Evolutionary conservation across 768 basidiomycete genomes (phyloP), one percentile per base, ranked within the genome.

Genomic region (Rubroboletus satanas): DNA sequence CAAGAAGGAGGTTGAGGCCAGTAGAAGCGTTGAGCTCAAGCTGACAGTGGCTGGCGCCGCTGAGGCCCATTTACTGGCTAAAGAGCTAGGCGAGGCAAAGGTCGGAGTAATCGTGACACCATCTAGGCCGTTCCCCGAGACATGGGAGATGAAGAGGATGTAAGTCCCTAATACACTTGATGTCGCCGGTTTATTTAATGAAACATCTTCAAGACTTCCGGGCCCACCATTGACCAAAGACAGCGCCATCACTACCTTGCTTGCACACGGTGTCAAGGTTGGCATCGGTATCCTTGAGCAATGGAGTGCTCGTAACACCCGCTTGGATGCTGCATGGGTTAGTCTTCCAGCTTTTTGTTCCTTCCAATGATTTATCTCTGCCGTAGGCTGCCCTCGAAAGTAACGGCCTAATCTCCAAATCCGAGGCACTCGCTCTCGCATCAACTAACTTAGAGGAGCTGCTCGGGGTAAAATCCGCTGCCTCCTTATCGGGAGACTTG

Each of bases 261-360:
- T 86, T 17, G 74, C 75, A 3, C 80, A 88, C 42, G 85, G 84
- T 28, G 88, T 97, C 15, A 83, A 82, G 6, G 84, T 91, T 32
- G 89, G 83, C 8, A 65, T 92, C 45, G 88, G 87, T 17, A 75
- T 85, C 44, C 70, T 77, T 43, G 82, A 84, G 56, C 79, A 80
- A 38, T 92, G 86, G 87, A 76, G 79, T 28, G 85, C 88, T 7
- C 81, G 89, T 26, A 91, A 87, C 64, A 77, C 87, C 10, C 81
- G 87, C 15, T 89, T 93, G 60, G 92, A 96, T 59, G 71, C 83
- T 31, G 88, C 82, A 41, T 95, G 93, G 93, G 89, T 87, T 57
- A 61, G 83, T 73, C 47, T 37, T 51, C 38, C 1, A 7, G 7
- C 31, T n/a, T 52, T 15, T 61, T 54, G 58, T 64, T 11, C 7